Conservation (phyloP, 768 basidiomycete species). For the Tulasnella sp. region DNA sequence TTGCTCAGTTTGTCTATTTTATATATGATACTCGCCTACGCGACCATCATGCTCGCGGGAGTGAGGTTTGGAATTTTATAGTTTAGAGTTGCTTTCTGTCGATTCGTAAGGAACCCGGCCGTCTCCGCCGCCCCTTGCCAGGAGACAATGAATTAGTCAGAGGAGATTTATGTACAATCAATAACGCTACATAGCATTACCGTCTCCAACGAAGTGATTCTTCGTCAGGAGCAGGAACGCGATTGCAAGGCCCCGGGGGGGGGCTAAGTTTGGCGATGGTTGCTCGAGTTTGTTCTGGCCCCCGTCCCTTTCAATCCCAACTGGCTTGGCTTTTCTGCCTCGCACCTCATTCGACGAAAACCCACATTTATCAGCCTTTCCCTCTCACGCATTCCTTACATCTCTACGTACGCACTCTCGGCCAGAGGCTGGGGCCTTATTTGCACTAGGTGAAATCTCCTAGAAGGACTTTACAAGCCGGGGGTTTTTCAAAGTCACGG, state of each 20-base stretch:
- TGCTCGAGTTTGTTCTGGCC: neutral
- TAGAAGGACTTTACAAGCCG: neutral
- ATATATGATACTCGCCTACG: no score
- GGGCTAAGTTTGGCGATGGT: neutral
- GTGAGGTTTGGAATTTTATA: no score
- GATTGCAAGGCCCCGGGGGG: neutral
- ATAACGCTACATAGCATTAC: no score
- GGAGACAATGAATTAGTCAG: no score
- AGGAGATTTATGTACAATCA: no score
- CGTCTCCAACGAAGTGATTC: no score
- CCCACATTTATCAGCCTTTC: neutral
- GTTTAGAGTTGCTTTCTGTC: no score
- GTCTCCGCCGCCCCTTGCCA: no score
- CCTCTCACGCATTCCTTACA: neutral
- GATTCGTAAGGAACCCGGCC: no score
- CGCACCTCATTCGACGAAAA: neutral
- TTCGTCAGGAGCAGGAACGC: neutral
- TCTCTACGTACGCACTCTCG: neutral
- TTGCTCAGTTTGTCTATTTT: no score
- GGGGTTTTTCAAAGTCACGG: neutral
- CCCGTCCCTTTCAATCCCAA: conserved; percentile 12
- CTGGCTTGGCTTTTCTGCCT: conserved; percentile 15
- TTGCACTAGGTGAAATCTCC: conserved; percentile 3
- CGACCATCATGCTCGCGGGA: no score
- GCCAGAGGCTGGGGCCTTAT: neutral